Conservation (phyloP, 257 asterid genomes). For the Przewalskia tangutica region DNA sequence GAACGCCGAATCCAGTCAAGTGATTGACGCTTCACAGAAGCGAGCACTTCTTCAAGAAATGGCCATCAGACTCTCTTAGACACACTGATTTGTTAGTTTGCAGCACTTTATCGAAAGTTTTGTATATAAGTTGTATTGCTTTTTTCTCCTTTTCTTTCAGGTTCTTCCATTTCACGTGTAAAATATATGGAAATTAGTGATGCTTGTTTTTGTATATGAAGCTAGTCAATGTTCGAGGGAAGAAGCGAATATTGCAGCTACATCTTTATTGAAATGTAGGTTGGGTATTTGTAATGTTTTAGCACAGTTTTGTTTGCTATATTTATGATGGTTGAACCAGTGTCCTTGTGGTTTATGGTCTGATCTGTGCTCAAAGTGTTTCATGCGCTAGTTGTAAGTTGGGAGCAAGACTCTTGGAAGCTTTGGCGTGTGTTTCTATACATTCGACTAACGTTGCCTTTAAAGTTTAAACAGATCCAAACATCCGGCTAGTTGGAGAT, state of each 20-base stretch:
- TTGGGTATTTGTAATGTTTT: too few relatives aligned
- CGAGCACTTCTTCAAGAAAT: constrained; percentile 92
- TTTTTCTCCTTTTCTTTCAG: not conserved
- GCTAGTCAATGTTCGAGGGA: not conserved
- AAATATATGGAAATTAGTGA: not conserved
- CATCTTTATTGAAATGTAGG: too few relatives aligned
- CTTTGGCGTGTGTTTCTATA: not conserved
- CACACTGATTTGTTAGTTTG: not conserved
- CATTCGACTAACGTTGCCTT: not conserved
- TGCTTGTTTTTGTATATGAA: not conserved
- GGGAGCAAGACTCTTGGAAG: too few relatives aligned
- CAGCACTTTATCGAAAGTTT: not conserved
- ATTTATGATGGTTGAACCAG: not conserved
- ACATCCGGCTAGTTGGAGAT: too few relatives aligned
- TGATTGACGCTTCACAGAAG: constrained; percentile 77
- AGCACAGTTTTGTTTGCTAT: too few relatives aligned
- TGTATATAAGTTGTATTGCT: not conserved
- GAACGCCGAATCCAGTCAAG: constrained; percentile 71
- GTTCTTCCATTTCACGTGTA: not conserved
- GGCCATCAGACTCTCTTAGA: constrained; percentile 77
- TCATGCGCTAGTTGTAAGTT: not conserved
- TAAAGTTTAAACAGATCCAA: too few relatives aligned
- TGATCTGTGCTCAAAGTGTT: not conserved
- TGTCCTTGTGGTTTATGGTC: not conserved
- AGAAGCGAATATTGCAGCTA: not conserved